Percentiles rank a stretch among this genome's conserved stretches.
phyloP scores from a whole-genome alignment of 1,284 basidiomycete species.

The Wolfiporia cocos region DNA sequence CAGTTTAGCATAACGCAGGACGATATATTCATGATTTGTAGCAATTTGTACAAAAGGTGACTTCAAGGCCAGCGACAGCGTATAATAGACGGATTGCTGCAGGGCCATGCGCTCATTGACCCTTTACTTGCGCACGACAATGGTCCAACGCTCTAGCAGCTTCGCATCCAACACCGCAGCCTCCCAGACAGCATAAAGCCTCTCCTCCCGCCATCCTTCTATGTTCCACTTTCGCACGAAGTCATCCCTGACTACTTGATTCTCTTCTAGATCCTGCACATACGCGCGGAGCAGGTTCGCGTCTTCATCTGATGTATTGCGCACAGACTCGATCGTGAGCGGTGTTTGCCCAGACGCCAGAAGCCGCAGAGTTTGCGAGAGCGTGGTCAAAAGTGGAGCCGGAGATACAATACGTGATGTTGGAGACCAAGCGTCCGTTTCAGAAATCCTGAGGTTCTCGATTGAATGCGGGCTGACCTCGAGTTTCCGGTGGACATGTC shows the following conservation, averaged over 20 bases:
- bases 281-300: conserved; percentile 18
- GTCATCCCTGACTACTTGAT: conserved; percentile 16
- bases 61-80: no score
- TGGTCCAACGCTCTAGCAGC: conserved; percentile 31
- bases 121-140: conserved; percentile 17
- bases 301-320: conserved; percentile 38
- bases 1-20: neutral
- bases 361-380: conserved; percentile 27
- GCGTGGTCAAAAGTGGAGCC: conserved; percentile 26
- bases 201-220: conserved; percentile 40
- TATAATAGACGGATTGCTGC: no score
- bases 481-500: conserved; percentile 8
- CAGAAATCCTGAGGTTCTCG: no score
- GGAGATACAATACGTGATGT: conserved; percentile 21
- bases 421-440: no score
- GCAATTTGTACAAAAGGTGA: no score
- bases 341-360: conserved; percentile 23
- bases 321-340: conserved; percentile 32
- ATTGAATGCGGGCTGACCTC: no score
- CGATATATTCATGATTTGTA: no score
- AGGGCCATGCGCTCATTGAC: neutral
- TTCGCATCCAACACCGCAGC: conserved; percentile 38
- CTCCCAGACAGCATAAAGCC: conserved; percentile 46
- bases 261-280: conserved; percentile 26
- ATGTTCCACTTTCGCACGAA: conserved; percentile 31